Evolutionary conservation across 2,329 filamentous ascomycete species (phyloP).

Genomic region (Pyrenophora tritici-repentis): DNA sequence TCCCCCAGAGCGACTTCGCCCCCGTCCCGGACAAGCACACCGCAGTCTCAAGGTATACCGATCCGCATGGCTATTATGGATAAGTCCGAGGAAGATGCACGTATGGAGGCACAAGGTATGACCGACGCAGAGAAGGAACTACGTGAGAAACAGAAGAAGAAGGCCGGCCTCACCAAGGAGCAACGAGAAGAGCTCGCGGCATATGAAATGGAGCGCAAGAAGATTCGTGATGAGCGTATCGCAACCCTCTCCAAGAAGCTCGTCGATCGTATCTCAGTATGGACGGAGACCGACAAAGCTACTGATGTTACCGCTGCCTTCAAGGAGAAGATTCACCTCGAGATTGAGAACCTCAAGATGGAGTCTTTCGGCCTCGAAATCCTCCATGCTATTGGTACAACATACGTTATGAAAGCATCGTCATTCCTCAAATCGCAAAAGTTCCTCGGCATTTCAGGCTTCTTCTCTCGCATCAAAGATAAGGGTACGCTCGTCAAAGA

Average conservation of each 20-base stretch:
- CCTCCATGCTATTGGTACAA: constrained; percentile 89
- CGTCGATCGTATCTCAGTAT: constrained; percentile 85
- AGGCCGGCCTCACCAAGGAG: constrained; percentile 83
- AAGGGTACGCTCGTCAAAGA: constrained; percentile 97
- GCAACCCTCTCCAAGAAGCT: constrained; percentile 83
- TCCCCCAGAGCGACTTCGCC: constrained; percentile 43
- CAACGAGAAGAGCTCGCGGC: constrained; percentile 90
- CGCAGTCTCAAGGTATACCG: constrained; percentile 63
- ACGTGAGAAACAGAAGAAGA: constrained; percentile 85
- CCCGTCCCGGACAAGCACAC: constrained; percentile 52
- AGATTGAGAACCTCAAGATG: constrained; percentile 99
- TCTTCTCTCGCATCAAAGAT: constrained; percentile 92
- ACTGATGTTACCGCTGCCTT: constrained; percentile 84
- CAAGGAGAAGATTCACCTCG: constrained; percentile 89
- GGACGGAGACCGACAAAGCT: constrained; percentile 96
- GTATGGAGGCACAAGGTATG: constrained; percentile 66
- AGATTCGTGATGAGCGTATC: constrained; percentile 86
- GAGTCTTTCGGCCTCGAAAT: constrained; percentile 98
- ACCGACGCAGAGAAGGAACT: constrained; percentile 76
- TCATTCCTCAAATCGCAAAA: constrained; percentile 93
- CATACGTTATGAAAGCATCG: constrained; percentile 85
- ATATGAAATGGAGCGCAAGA: constrained; percentile 83
- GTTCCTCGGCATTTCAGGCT: constrained; percentile 92
- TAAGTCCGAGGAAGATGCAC: constrained; percentile 77
- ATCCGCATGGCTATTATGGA: constrained; percentile 88